These are phyloP conservation scores for Lyophyllum semitale DNA, from an alignment of 768 basidiomycete species.

Conservation along the genomic window DNA sequence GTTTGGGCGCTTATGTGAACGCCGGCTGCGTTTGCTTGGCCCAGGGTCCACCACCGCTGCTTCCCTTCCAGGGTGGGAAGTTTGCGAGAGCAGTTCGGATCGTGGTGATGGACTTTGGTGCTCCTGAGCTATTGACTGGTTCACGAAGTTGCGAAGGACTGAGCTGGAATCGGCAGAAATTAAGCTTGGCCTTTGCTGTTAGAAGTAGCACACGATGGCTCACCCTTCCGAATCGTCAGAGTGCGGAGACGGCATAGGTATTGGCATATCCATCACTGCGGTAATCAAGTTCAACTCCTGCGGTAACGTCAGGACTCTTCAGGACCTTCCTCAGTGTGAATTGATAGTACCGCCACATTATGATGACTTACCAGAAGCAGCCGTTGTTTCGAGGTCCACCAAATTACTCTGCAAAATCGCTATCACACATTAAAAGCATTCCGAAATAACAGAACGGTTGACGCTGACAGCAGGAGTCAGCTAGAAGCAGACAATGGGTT, in stretches of 20 bases:
- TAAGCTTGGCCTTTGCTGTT: neutral
- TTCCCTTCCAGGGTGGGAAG: neutral
- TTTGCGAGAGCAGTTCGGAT: neutral
- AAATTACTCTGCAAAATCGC: neutral
- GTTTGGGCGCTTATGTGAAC: slow-evolving; percentile 6
- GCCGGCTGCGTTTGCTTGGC: slow-evolving; percentile 8
- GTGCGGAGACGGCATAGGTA: neutral
- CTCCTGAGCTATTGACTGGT: slow-evolving; percentile 2
- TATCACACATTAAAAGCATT: neutral
- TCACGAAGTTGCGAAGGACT: slow-evolving; percentile 6
- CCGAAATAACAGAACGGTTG: too few species aligned
- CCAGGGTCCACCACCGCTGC: neutral
- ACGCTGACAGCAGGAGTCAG: too few species aligned
- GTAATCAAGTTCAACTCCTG: neutral
- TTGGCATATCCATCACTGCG: neutral
- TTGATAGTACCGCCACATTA: neutral
- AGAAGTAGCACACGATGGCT: neutral
- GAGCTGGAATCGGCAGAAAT: neutral
- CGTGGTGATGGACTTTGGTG: neutral
- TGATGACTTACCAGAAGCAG: neutral
- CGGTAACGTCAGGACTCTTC: neutral
- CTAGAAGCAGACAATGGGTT: too few species aligned
- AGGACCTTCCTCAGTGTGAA: neutral
- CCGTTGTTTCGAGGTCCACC: neutral
- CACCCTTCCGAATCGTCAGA: slow-evolving; percentile 10